These are phyloP conservation scores for Neonectria coccinea DNA, from an alignment of 2,329 filamentous ascomycete genomes.

Conservation along the genomic window DNA sequence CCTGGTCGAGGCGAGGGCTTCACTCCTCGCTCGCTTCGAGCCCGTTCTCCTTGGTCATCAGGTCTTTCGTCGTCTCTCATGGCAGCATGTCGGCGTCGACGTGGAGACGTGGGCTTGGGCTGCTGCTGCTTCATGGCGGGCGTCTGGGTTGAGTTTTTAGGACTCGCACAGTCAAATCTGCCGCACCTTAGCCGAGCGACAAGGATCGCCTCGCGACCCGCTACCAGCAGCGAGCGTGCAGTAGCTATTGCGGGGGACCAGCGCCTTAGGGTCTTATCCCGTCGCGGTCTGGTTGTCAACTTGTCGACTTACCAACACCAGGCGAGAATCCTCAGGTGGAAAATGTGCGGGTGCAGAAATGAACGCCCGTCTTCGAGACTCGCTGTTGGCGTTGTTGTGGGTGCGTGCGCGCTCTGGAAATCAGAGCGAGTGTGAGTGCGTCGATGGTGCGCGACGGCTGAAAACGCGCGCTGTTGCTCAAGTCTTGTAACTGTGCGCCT, in stretches of 20 bases:
- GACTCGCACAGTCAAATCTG: constrained; percentile 50
- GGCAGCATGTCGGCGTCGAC: constrained; percentile 55
- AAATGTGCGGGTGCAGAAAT: constrained; percentile 1
- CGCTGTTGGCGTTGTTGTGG: constrained; percentile 8
- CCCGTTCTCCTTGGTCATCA: constrained; percentile 53
- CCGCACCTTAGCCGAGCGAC: constrained; percentile 54
- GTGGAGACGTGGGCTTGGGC: constrained; percentile 50
- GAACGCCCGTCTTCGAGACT: constrained; percentile 12
- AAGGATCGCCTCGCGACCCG: constrained; percentile 39
- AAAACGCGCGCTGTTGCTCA: constrained; percentile 13
- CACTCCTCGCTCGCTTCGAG: constrained; percentile 51
- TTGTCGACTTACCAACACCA: constrained; percentile 5
- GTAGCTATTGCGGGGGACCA: constrained; percentile 25
- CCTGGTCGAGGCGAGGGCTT: constrained; percentile 48
- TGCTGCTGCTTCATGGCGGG: constrained; percentile 47
- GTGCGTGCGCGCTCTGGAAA: constrained; percentile 12
- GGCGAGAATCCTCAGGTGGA: background rate
- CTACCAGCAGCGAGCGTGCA: constrained; percentile 38
- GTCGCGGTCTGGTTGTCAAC: constrained; percentile 14
- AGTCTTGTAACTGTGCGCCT: constrained; percentile 10
- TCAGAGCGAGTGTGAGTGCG: constrained; percentile 7
- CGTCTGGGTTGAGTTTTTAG: constrained; percentile 55
- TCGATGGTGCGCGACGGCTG: background rate
- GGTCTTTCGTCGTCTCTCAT: constrained; percentile 55
- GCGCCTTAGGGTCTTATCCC: constrained; percentile 8